Conservation (phyloP, 306 rosid species). For the Argentina anserina region DNA sequence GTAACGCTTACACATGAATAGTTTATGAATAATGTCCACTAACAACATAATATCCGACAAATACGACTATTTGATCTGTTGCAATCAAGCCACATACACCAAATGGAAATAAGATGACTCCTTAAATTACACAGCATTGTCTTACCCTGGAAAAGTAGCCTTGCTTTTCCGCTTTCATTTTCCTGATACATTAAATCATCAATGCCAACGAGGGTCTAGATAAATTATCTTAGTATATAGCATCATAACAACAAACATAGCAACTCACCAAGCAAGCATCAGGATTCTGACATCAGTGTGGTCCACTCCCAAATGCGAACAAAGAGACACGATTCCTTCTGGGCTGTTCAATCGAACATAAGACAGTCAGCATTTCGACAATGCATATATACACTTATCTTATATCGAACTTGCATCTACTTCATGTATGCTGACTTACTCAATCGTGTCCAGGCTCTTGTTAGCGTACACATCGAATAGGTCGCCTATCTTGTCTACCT, state of each 20-base stretch:
- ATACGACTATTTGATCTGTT: not conserved
- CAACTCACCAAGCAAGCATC: conserved; percentile 62
- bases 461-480: conserved; percentile 47
- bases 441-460: conserved; percentile 43
- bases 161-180: conserved; percentile 64
- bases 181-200: conserved; percentile 44
- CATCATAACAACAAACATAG: not conserved
- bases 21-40: not conserved
- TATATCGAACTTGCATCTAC: not conserved
- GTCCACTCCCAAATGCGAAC: conserved; percentile 46
- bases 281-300: conserved; percentile 65
- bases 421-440: conserved; percentile 42
- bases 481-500: conserved; percentile 31
- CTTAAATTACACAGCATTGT: not conserved
- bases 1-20: not conserved
- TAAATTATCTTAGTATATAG: not conserved
- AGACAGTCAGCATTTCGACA: not conserved
- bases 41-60: not conserved
- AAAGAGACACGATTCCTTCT: conserved; percentile 59
- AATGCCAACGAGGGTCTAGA: conserved; percentile 4
- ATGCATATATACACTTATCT: not conserved
- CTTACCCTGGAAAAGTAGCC: conserved; percentile 66
- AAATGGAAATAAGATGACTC: not conserved
- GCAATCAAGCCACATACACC: not conserved
- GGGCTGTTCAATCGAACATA: conserved; percentile 52